phyloP scores from a whole-genome alignment of 2,329 filamentous ascomycete genomes.

The Pezicula carpinea region DNA sequence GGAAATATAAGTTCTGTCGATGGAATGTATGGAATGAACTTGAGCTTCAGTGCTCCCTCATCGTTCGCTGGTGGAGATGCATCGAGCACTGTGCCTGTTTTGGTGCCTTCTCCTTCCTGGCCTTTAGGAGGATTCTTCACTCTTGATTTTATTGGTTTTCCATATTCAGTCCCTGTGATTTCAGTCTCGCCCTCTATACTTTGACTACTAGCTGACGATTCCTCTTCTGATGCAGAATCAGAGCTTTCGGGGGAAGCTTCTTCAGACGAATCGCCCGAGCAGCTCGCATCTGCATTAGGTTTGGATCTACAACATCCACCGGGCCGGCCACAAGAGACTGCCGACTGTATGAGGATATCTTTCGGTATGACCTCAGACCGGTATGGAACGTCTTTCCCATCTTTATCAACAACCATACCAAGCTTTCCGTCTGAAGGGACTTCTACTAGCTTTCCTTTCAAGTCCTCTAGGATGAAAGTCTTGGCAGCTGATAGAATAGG shows the following conservation, averaged over 20 bases:
- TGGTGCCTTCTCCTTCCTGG: constrained; percentile 9
- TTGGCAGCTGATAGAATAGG: constrained; percentile 90
- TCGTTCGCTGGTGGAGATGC: constrained; percentile 7
- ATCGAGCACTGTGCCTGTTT: constrained; percentile 11
- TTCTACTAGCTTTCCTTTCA: constrained; percentile 41
- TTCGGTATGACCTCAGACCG: constrained; percentile 13
- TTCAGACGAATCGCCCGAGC: constrained; percentile 45
- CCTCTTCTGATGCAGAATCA: constrained; percentile 6
- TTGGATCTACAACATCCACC: constrained; percentile 66
- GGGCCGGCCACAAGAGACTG: constrained; percentile 21
- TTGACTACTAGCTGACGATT: constrained; percentile 10
- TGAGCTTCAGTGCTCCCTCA: constrained; percentile 10
- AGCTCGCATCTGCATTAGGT: constrained; percentile 64
- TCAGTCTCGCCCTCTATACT: constrained; percentile 8
- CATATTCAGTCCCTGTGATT: constrained; percentile 13
- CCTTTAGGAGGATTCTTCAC: constrained; percentile 4
- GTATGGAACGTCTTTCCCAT: constrained; percentile 13
- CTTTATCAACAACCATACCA: constrained; percentile 31
- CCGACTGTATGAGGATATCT: constrained; percentile 4
- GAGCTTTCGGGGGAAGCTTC: neutral
- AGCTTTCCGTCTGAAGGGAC: constrained; percentile 61
- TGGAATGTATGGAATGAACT: constrained; percentile 82
- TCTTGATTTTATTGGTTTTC: constrained; percentile 18
- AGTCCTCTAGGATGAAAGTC: constrained; percentile 58
- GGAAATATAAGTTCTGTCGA: constrained; percentile 94